phyloP scores from a whole-genome alignment of 1,139 yeast genomes.

The Martiniozyma asiatica region DNA sequence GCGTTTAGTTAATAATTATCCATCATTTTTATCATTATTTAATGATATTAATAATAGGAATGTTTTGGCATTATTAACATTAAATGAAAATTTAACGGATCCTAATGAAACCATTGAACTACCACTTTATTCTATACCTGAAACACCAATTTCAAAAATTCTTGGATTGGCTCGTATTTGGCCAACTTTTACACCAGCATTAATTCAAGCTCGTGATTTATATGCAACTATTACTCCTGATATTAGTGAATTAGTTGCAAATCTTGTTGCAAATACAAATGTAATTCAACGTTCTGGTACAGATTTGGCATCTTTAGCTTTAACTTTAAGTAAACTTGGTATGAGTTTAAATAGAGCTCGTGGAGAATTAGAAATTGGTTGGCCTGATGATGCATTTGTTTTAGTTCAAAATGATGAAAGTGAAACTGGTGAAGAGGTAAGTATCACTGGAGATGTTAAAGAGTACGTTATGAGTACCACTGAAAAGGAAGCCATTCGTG shows the following conservation, averaged over 20 bases:
- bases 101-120: constrained; percentile 13
- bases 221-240: constrained; percentile 17
- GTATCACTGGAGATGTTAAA: constrained; percentile 8
- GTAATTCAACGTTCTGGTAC: constrained; percentile 13
- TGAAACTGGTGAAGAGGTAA: constrained; percentile 6
- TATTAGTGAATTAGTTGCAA: constrained; percentile 25
- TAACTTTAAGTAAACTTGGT: constrained; percentile 13
- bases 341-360: constrained; percentile 12
- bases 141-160: constrained; percentile 14
- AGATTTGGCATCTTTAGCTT: constrained; percentile 12
- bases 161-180: constrained; percentile 16
- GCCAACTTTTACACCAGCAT: constrained; percentile 18
- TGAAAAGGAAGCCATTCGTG: constrained; percentile 9
- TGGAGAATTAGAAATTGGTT: constrained; percentile 8
- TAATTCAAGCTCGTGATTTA: constrained; percentile 17
- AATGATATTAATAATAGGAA: constrained; percentile 16
- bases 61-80: constrained; percentile 15
- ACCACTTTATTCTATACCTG: constrained; percentile 13
- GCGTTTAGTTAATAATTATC: constrained; percentile 15
- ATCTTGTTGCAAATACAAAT: constrained; percentile 11
- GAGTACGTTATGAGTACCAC: constrained; percentile 10
- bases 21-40: constrained; percentile 16
- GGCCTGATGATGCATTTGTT: constrained; percentile 8
- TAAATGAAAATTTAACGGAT: constrained; percentile 7
- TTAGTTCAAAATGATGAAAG: constrained; percentile 9